Base-by-base conservation (phyloP, 345 rosid genomes). In the Rhizophora mangle region DNA sequence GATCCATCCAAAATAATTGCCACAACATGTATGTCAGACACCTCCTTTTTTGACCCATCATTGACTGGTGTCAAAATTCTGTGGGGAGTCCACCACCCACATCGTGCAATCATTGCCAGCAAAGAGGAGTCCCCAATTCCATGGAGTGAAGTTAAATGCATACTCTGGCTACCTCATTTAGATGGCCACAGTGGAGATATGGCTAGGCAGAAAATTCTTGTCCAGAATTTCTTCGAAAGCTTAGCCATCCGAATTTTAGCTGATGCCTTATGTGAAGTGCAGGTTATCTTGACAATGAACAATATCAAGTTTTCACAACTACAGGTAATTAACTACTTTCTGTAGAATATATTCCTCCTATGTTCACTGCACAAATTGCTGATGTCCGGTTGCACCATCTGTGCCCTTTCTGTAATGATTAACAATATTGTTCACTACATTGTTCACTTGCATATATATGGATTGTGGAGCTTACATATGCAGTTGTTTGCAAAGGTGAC, bases 51-150 rank as follows among this genome's bases (percentile, higher is more conserved):
- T 29, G 80, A 84, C 39, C 73, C 82, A 21, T 78, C 78, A 31
- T 54, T 91, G 78, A 66, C 67, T 6, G 84, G 77, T 61, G 75
- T 87, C 52, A 81, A 79, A 81, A 79, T 86, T 74, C 73, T 88
- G 64, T 88, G 92, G 96, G 92, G 88, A 49, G 83, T 86, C 67
- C 78, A 47, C 36, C 88, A 93, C 72, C 97, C 96, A 8, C 80
- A 80, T 60, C 79, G 83, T 72, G 82, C 94, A 36, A 84, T 91
- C 71, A 80, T 91, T 80, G 76, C 85, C 55, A 70, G 74, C 65
- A 65, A 78, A 36, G 82, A 67, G 66, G 79, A 66, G 66, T 83
- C 76, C 70, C 83, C 76, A 30, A 78, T 89, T 72, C 91, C 88
- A 29, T 93, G 98, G 98, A 79, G 76, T 31, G 81, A 84, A 74